Evolutionary conservation across 192 early-diverging fungal species (phyloP).

Genomic region (Umbelopsis vinacea): DNA sequence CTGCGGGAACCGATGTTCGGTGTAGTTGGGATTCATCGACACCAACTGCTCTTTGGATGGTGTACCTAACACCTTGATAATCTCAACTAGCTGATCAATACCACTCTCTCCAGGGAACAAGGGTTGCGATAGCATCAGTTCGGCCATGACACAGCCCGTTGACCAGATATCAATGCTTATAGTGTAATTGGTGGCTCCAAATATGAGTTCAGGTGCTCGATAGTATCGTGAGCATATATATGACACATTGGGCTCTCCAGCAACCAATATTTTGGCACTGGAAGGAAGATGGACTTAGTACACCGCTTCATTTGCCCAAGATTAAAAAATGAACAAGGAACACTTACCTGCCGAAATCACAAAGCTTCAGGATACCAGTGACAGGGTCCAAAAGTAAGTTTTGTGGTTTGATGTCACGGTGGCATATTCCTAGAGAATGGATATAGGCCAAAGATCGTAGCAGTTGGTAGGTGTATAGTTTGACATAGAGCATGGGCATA

Average conservation of each 20-base stretch:
- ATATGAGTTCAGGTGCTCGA: conserved; percentile 95
- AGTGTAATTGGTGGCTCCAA: conserved; percentile 93
- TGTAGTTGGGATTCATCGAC: conserved; percentile 98
- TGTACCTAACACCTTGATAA: conserved; percentile 99
- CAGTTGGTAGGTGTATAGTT: conserved; percentile 98
- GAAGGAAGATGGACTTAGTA: neutral
- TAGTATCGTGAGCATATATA: conserved; percentile 99
- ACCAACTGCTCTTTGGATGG: conserved; percentile 94
- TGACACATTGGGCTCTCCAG: conserved; percentile 97
- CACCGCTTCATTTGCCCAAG: neutral
- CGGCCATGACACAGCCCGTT: conserved; percentile 95
- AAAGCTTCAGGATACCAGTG: conserved; percentile 93
- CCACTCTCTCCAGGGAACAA: conserved; percentile 97
- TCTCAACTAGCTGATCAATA: conserved; percentile 98
- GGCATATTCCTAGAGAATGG: conserved; percentile 97
- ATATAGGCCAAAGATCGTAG: conserved; percentile 97
- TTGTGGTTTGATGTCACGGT: conserved; percentile 99
- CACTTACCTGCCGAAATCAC: conserved; percentile 86
- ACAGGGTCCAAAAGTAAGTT: conserved; percentile 92
- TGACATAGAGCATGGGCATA: conserved; percentile 92
- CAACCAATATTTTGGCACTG: conserved; percentile 92
- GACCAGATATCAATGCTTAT: conserved; percentile 94
- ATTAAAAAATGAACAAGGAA: neutral
- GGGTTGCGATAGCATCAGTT: conserved; percentile 91
- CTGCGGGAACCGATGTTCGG: conserved; percentile 97